A percentile compares a stretch with the other conserved stretches of the same genome.
Evolutionary conservation across 1,284 basidiomycete species (phyloP).

Genomic region (Ganoderma lingzhi): DNA sequence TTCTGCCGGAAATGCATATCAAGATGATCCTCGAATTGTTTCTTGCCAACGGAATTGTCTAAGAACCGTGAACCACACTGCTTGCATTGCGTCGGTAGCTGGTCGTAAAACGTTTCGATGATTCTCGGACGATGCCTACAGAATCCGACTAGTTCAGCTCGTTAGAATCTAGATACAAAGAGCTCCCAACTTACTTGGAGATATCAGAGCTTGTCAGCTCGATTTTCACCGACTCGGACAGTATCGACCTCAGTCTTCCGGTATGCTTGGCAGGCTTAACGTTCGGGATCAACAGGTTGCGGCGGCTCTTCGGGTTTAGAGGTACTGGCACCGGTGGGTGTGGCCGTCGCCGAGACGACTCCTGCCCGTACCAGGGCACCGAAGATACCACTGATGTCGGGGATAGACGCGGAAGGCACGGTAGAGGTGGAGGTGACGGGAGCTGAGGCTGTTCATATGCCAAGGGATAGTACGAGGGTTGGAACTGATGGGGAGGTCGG

Average conservation of each 20-base stretch:
- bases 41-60: conserved; percentile 75
- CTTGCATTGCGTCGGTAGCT: conserved; percentile 86
- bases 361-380: conserved; percentile 78
- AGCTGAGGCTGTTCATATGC: too few species aligned
- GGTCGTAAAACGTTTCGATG: conserved; percentile 74
- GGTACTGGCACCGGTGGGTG: conserved; percentile 58
- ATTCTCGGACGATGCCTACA: conserved; percentile 70
- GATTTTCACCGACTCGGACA: conserved; percentile 75
- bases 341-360: conserved; percentile 64
- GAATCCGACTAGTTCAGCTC: conserved; percentile 18
- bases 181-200: conserved; percentile 60
- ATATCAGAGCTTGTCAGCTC: conserved; percentile 79
- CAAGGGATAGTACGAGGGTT: too few species aligned
- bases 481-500: too few species aligned
- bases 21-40: conserved; percentile 87
- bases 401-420: conserved; percentile 38
- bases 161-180: conserved; percentile 5
- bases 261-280: conserved; percentile 68
- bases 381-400: conserved; percentile 66
- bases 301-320: conserved; percentile 49
- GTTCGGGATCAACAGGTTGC: conserved; percentile 48
- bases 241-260: conserved; percentile 74
- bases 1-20: conserved; percentile 99
- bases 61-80: conserved; percentile 94
- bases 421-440: conserved; percentile 39